Evolutionary conservation across 768 basidiomycete genomes (phyloP).

Genomic region (Hypholoma sublateritium): DNA sequence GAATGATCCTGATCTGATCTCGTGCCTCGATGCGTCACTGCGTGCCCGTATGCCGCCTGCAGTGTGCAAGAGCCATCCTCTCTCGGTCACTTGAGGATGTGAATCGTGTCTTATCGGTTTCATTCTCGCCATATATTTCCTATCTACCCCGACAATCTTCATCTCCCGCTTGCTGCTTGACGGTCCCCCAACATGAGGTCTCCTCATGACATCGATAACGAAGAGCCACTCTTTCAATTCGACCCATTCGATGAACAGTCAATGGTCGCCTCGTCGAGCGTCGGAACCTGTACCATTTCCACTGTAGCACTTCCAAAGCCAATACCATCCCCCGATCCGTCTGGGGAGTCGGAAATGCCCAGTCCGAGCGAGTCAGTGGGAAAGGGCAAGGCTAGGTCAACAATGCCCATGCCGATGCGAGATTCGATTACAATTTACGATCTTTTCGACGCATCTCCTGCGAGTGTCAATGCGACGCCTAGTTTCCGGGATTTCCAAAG

Average conservation of each 20-base stretch:
- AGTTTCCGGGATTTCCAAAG: conserved; percentile 20
- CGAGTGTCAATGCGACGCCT: conserved; percentile 18
- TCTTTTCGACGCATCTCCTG: conserved; percentile 36
- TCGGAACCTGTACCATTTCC: conserved; percentile 6
- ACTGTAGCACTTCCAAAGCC: conserved; percentile 15
- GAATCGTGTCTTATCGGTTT: conserved; percentile 23
- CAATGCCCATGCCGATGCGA: conserved; percentile 53
- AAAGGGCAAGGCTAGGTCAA: conserved; percentile 50
- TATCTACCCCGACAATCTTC: background rate
- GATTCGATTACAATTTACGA: conserved; percentile 35
- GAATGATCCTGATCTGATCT: conserved; percentile 19
- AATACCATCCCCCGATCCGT: conserved; percentile 33
- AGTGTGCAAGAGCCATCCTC: conserved; percentile 30
- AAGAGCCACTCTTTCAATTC: conserved; percentile 49
- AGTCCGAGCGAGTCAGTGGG: conserved; percentile 10
- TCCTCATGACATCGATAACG: conserved; percentile 53
- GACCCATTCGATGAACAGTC: conserved; percentile 40
- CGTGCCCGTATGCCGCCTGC: conserved; percentile 16
- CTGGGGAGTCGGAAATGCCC: conserved; percentile 25
- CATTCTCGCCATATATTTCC: conserved; percentile 7
- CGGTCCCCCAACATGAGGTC: conserved; percentile 30
- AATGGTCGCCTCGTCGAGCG: conserved; percentile 13
- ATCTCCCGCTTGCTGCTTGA: conserved; percentile 8
- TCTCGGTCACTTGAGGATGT: conserved; percentile 30
- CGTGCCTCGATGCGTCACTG: conserved; percentile 23